phyloP scores from a whole-genome alignment of 2,329 filamentous ascomycete species.

The Fulvia fulva region DNA sequence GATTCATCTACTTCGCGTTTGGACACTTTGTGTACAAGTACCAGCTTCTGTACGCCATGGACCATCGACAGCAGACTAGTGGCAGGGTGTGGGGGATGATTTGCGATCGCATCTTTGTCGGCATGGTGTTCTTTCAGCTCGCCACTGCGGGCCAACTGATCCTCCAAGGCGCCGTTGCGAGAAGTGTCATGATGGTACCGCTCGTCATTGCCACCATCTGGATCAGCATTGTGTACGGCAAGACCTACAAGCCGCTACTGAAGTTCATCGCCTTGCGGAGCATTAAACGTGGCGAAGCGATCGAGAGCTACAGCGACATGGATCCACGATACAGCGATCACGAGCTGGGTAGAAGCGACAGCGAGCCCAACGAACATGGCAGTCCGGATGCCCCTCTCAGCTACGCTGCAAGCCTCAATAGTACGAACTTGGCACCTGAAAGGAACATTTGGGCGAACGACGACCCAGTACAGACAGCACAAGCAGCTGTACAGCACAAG shows the following conservation, averaged over 20 bases:
- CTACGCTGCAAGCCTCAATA: conserved; percentile 21
- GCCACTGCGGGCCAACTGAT: conserved; percentile 86
- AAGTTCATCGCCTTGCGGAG: conserved; percentile 88
- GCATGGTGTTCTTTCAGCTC: conserved; percentile 81
- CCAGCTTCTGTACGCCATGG: conserved; percentile 96
- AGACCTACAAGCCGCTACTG: conserved; percentile 82
- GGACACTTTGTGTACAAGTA: conserved; percentile 95
- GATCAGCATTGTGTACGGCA: conserved; percentile 79
- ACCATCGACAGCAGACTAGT: conserved; percentile 89
- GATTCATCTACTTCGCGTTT: conserved; percentile 74
- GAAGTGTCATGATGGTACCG: conserved; percentile 69
- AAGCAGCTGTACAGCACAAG: conserved; percentile 10
- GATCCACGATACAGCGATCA: conserved; percentile 31
- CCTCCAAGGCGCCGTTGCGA: conserved; percentile 66
- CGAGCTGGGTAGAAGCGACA: conserved; percentile 7
- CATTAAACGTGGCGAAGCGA: conserved; percentile 61
- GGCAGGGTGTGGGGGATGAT: conserved; percentile 96
- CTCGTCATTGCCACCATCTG: conserved; percentile 77
- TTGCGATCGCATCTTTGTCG: conserved; percentile 83
- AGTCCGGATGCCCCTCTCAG: conserved; percentile 15
- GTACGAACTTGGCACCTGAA: conserved; percentile 28
- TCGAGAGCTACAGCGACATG: conserved; percentile 1
- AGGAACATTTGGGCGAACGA: conserved; percentile 39
- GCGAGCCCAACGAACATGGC: conserved; percentile 23
- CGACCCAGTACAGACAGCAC: conserved; percentile 6